phyloP scores from a whole-genome alignment of 2,329 filamentous ascomycete genomes.

The Ilyonectria sp. region DNA sequence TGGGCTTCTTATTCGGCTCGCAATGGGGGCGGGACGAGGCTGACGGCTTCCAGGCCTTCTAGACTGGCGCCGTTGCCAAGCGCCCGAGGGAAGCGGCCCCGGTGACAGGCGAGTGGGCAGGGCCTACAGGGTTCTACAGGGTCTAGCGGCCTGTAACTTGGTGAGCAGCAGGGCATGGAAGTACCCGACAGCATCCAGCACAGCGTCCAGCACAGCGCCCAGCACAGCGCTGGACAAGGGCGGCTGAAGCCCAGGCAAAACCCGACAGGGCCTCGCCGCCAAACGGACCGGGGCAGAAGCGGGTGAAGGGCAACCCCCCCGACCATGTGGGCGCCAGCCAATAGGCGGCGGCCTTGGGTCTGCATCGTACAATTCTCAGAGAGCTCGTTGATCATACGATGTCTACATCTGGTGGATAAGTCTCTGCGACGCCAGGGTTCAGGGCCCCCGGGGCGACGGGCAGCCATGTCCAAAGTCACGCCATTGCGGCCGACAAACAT shows the following conservation, averaged over 20 bases:
- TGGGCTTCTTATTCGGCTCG: too few relatives aligned
- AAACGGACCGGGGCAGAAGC: conserved; percentile 14
- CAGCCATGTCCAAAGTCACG: conserved; percentile 50
- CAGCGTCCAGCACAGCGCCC: neutral
- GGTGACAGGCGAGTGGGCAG: neutral
- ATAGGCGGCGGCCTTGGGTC: conserved; percentile 41
- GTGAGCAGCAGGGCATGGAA: too few relatives aligned
- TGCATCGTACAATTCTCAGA: conserved; percentile 51
- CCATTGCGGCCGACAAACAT: conserved; percentile 49
- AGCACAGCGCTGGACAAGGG: neutral
- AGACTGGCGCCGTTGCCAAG: conserved; percentile 25
- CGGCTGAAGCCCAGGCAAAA: neutral
- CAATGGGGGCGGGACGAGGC: conserved; percentile 29
- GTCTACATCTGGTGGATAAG: conserved; percentile 46
- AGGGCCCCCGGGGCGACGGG: conserved; percentile 44
- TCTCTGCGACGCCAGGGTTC: conserved; percentile 49
- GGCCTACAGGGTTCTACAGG: neutral
- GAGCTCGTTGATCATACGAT: conserved; percentile 60
- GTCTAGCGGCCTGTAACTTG: too few relatives aligned
- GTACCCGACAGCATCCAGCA: neutral
- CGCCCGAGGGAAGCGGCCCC: conserved; percentile 6
- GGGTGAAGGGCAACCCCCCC: conserved; percentile 35
- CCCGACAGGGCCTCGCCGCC: conserved; percentile 1
- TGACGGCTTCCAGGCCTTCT: conserved; percentile 31
- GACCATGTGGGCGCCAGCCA: conserved; percentile 38